Percentiles rank a stretch among this genome's conserved stretches.
These are phyloP conservation scores for Huntiella moniliformis DNA, from an alignment of 2,329 filamentous ascomycete genomes.

Conservation along the genomic window DNA sequence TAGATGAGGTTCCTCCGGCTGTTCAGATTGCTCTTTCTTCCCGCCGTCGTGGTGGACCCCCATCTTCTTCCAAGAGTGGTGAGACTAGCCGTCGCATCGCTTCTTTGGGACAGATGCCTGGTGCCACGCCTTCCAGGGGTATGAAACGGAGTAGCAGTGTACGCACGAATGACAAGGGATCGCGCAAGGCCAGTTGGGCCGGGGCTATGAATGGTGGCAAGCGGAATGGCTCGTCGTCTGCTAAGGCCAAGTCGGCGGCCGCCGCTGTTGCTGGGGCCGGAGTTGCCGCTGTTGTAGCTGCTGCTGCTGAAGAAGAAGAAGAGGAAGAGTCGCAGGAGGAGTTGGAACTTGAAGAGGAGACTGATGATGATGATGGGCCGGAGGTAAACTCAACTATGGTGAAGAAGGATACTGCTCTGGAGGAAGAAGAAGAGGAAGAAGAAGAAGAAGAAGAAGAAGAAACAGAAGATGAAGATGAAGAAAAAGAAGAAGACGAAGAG, in stretches of 20 bases:
- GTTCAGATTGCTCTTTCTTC: conserved; percentile 36
- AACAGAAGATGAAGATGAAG: conserved; percentile 1
- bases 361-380: conserved; percentile 2
- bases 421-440: conserved; percentile 3
- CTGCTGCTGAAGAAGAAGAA: conserved; percentile 3
- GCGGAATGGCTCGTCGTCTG: conserved; percentile 8
- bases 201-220: conserved; percentile 25
- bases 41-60: conserved; percentile 27
- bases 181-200: conserved; percentile 54
- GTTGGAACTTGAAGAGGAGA: conserved; percentile 1
- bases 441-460: conserved; percentile 12
- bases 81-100: conserved; percentile 48
- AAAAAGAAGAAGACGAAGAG: too few relatives aligned
- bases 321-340: conserved; percentile 5
- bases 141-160: conserved; percentile 66
- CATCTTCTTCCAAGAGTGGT: conserved; percentile 14
- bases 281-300: neutral
- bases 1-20: conserved; percentile 15
- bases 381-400: neutral
- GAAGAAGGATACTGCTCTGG: conserved; percentile 1
- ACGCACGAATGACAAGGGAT: conserved; percentile 24
- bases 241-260: conserved; percentile 6
- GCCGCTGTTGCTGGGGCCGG: conserved; percentile 3
- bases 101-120: conserved; percentile 75
- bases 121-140: conserved; percentile 45